These are phyloP conservation scores for Xylariales sp. DNA, from an alignment of 2,329 filamentous ascomycete genomes.

Conservation along the genomic window DNA sequence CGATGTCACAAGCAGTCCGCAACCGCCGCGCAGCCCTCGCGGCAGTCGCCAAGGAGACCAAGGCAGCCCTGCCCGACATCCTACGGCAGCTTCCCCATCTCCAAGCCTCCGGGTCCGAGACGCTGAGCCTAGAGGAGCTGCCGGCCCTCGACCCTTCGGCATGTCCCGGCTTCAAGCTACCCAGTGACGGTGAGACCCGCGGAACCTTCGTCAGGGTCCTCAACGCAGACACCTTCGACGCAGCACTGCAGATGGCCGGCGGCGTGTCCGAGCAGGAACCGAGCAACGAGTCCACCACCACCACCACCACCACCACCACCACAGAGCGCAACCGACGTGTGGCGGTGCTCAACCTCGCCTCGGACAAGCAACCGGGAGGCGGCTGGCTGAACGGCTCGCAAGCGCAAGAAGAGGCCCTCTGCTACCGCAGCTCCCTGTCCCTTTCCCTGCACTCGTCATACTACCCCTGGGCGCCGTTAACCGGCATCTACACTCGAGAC, in stretches of 20 bases:
- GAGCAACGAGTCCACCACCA: conserved; percentile 19
- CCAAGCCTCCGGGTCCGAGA: conserved; percentile 31
- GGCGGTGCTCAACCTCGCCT: conserved; percentile 54
- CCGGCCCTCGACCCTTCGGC: conserved; percentile 33
- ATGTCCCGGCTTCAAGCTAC: conserved; percentile 35
- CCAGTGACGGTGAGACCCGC: conserved; percentile 21
- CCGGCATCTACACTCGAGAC: conserved; percentile 27
- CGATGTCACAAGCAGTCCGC: conserved; percentile 8
- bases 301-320: conserved; percentile 9
- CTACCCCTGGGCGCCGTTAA: conserved; percentile 18
- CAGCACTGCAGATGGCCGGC: conserved; percentile 38
- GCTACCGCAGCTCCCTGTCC: conserved; percentile 45
- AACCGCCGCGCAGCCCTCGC: conserved; percentile 27
- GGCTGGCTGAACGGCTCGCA: conserved; percentile 47
- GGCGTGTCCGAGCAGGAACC: conserved; percentile 7
- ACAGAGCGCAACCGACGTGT: conserved; percentile 25
- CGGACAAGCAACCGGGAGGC: conserved; percentile 43
- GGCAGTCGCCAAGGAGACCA: conserved; percentile 42
- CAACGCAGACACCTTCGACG: conserved; percentile 54
- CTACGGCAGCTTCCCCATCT: conserved; percentile 38
- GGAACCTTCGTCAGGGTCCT: conserved; percentile 40
- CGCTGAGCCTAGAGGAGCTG: conserved; percentile 31
- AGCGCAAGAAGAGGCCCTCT: conserved; percentile 59
- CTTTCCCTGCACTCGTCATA: conserved; percentile 26
- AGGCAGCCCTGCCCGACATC: conserved; percentile 39